Evolutionary conservation across 1,139 yeast genomes (phyloP), one percentile per base, ranked within the genome.

Genomic region (Geotrichum bryndzae): DNA sequence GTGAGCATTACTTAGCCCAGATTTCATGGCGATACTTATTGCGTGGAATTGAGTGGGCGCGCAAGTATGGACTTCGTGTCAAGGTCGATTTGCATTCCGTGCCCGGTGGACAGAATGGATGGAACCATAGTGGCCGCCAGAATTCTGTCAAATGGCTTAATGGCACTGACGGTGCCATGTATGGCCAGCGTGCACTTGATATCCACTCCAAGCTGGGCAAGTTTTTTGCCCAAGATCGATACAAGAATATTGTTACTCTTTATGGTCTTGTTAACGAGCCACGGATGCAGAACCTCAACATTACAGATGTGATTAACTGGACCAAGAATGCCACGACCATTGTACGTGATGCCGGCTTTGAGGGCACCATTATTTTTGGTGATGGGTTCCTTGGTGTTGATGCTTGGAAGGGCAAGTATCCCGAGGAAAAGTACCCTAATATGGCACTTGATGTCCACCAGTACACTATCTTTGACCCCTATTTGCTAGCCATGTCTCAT

Each of bases 91-190:
- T 91, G 68, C 97, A 91, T 72, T 96, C 96, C 61, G 94, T 88
- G 31, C 92, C 96, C 55, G 97, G 96, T 11, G 87, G 96, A 38
- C 97, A 91, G 73, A 91, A 91, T 72, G 96, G 97, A 33, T 91
- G 91, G 76, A 96, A 91, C 72, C 91, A 90, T 75, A 87, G 95
- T 27, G 97, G 97, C 31, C 77, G 84, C 61, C 83, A 96, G 71
- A 96, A 88, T 67, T 68, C 70, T 15, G 71, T 83, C 59, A 77
- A 77, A 10, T 90, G 88, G 84, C 86, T 90, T 22, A 77, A 84
- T 63, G 75, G 75, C 27, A 70, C 77, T 23, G 63, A 67, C 23
- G 77, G 76, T 3, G 64, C 65, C 2, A 62, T 66, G 31, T 70
- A 68, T 61, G 76, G 74, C 45, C 58, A 73, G 46, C 65, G 70